Conservation (phyloP, 192 early-diverging fungal genomes). For the Coemansia sp. region DNA sequence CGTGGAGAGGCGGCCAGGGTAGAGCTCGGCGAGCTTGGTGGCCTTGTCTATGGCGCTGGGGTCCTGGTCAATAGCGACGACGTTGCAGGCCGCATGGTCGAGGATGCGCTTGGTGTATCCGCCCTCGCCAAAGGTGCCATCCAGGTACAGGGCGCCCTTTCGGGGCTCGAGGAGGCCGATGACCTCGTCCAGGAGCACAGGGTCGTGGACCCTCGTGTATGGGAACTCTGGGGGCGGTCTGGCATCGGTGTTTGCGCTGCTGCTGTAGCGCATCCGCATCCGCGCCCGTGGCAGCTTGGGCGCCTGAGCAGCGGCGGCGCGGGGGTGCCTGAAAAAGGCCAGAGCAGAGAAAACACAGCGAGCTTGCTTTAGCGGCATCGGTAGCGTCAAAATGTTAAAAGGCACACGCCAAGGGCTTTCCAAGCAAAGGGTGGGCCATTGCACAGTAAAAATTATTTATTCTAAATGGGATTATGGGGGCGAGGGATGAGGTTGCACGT, state of each 20-base stretch:
- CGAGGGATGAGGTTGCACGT: too few species aligned
- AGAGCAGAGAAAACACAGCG: too few species aligned
- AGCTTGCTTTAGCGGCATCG: too few species aligned
- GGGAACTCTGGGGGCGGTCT: not conserved
- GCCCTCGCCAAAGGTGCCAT: conserved; percentile 73
- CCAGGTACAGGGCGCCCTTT: conserved; percentile 53
- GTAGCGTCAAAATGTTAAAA: too few species aligned
- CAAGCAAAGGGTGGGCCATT: too few species aligned
- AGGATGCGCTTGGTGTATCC: conserved; percentile 67
- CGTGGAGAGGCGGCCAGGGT: conserved; percentile 55
- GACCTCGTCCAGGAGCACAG: conserved; percentile 54
- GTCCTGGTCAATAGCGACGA: conserved; percentile 72
- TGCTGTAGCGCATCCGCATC: not conserved
- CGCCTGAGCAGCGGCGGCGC: too few species aligned
- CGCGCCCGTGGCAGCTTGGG: not conserved
- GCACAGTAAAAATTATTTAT: too few species aligned
- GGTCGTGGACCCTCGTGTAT: conserved; percentile 34
- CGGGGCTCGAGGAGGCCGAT: conserved; percentile 42
- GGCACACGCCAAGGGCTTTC: too few species aligned
- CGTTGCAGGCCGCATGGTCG: conserved; percentile 56
- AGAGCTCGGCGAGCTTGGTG: conserved; percentile 38
- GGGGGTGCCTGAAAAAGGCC: too few species aligned
- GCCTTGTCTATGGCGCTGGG: conserved; percentile 60
- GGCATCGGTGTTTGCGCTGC: not conserved
- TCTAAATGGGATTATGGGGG: too few species aligned